Evolutionary conservation across 805 yeast genomes (phyloP).

Genomic region (Candida argentea): DNA sequence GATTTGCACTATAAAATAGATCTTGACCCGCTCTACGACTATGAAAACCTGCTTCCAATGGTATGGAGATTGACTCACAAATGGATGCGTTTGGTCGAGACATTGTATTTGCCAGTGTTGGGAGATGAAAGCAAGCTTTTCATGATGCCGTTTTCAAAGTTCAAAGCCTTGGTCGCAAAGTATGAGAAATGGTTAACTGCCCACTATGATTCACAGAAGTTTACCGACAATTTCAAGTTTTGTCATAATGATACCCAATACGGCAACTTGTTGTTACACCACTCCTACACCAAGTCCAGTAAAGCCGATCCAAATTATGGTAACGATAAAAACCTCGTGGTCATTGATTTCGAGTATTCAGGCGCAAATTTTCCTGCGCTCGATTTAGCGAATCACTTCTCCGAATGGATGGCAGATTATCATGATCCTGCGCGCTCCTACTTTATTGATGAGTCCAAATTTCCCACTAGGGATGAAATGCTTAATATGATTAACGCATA

Average conservation of each 20-base stretch:
- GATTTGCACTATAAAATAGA: constrained; percentile 80
- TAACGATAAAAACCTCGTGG: constrained; percentile 54
- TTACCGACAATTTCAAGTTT: constrained; percentile 52
- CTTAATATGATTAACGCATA: constrained; percentile 69
- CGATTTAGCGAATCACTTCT: constrained; percentile 87
- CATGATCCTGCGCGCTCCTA: constrained; percentile 47
- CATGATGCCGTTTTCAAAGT: constrained; percentile 38
- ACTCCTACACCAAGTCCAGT: constrained; percentile 41
- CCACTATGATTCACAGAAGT: constrained; percentile 34
- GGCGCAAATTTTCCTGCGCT: constrained; percentile 85
- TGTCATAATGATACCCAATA: constrained; percentile 97
- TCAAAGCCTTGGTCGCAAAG: constrained; percentile 34
- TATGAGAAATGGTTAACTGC: constrained; percentile 57
- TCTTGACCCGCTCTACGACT: constrained; percentile 30
- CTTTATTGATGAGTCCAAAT: constrained; percentile 43
- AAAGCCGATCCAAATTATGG: constrained; percentile 21
- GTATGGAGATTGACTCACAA: constrained; percentile 61
- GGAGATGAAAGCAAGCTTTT: constrained; percentile 27
- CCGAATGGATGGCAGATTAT: constrained; percentile 97
- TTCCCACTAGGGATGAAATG: constrained; percentile 62
- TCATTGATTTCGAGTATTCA: constrained; percentile 93
- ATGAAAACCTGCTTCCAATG: constrained; percentile 39
- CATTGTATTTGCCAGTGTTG: constrained; percentile 31
- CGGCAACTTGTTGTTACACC: constrained; percentile 72
- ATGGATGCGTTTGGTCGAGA: constrained; percentile 48